Base-by-base conservation (phyloP, 495 filamentous ascomycete genomes). In the Penicillium silybi region DNA sequence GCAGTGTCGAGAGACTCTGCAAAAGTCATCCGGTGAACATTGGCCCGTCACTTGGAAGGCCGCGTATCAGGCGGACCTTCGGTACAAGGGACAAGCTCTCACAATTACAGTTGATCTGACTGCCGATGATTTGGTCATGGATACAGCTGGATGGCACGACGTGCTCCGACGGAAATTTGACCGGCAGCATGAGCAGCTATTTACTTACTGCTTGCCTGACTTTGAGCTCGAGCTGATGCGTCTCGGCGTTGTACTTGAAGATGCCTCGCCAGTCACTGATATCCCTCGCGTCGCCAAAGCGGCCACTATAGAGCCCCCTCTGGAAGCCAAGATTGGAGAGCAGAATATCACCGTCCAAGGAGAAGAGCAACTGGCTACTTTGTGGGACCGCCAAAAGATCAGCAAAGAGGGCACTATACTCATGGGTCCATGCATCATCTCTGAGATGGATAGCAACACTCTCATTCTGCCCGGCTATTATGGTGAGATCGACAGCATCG, bases 381-480 rank as follows among this genome's bases (percentile, higher is more conserved):
- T 77, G 18, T 78, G 75, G 74, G 63, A 77, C 38, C 71, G 76
- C 10, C 47, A 65, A n/a, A 66, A 68, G 26, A 61, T 78, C 41
- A 71, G 43, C 34, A 62, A 65, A 23, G 58, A 72, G 11, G 74
- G 74, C 6, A 51, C 71, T 5, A 46, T 46, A 10, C 32, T 78
- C 4, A n/a, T 48, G 0, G 76, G 76, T 0, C 76, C 76, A 7
- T 78, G 73, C 37, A 69, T 78, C 22, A 61, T 80, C 41, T 71
- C 66, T 4, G 74, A 80, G 38, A 78, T 76, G 71, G 76, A 78
- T 49, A 77, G 73, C 46, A 80, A 77, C 53, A 78, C 75, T 0
- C 54, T 78, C 0, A 72, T 80, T 23, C 65, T 76, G 18, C 76
- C 75, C 1, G 74, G 75, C 1, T 73, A 67, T 38, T 64, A 61